Base-by-base conservation (phyloP, 495 filamentous ascomycete species). In the Xylaria venustula region DNA sequence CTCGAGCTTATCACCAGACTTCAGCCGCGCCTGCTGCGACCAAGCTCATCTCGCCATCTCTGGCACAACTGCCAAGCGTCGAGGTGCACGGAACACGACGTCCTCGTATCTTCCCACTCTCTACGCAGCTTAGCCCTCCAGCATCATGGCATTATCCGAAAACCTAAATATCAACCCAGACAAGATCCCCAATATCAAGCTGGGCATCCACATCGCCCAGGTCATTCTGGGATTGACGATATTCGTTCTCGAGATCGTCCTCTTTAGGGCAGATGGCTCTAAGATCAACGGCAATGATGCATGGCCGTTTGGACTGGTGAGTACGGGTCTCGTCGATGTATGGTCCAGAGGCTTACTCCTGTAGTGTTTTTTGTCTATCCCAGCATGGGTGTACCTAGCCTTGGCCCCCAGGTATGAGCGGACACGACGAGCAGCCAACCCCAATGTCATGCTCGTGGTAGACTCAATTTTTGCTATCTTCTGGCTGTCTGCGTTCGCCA, bases 351-450 rank as follows among this genome's bases (percentile, higher is more conserved):
- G 14, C 30, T 11, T 15, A 23, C 26, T 46, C 17, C 23, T 7
- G 60, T 61, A 97, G 93, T 94, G 90, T 76, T 96, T 92, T 84
- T 74, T 96, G 60, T 87, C 86, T 58, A 81, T 92, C 55, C 92
- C 92, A 5, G 90, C 86, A 23, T 83, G 94, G 62, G 83, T 97
- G 59, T 98, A 93, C 72, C 82, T 93, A 57, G 83, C 85, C 51
- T 89, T 92, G 78, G 85, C 91, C 5, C 92, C 91, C 23, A 87
- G 90, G 68, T 97, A 90, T 79, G 81, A 85, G n/a, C 87, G 92
- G 60, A 90, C 92, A 28, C 82, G 84, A 28, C 87, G 85, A 66
- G 85, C 92, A 62, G 90, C 90, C 46, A 87, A 96, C 64, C 88
- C 90, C 9, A 92, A 94, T 70, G 91, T 84, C 53, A 90, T 96